Percentiles rank a stretch among this genome's conserved stretches.
These are phyloP conservation scores for Eimeria maxima DNA, from an alignment of 169 alveolate species.

Conservation along the genomic window DNA sequence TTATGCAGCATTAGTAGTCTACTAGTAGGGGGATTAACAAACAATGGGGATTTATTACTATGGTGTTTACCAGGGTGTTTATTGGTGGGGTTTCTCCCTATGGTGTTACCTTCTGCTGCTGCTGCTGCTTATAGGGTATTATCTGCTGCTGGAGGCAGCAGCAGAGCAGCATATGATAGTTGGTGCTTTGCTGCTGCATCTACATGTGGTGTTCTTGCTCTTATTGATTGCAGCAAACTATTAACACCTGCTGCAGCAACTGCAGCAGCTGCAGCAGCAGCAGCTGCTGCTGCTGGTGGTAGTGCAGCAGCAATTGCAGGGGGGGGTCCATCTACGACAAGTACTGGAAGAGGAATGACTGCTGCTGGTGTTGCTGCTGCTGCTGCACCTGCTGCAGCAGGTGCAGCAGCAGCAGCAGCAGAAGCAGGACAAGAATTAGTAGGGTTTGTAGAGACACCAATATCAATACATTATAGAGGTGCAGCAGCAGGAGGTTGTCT, in stretches of 20 bases:
- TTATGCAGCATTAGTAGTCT: slow-evolving; percentile 53
- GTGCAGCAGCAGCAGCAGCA: slow-evolving; percentile 19
- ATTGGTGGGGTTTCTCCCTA: slow-evolving; percentile 55
- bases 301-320: background rate
- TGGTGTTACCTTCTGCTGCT: slow-evolving; percentile 38
- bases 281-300: slow-evolving; percentile 1
- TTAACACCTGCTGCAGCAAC: slow-evolving; percentile 74
- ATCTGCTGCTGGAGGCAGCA: slow-evolving; percentile 68
- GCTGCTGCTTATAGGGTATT: no score
- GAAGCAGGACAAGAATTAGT: background rate
- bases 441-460: slow-evolving; percentile 72
- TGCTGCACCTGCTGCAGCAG: background rate
- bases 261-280: slow-evolving; percentile 36
- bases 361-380: no score
- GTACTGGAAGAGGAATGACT: no score
- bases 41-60: slow-evolving; percentile 63
- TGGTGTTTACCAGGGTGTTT: slow-evolving; percentile 59
- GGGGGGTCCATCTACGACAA: no score
- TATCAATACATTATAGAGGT: slow-evolving; percentile 61
- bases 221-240: slow-evolving; percentile 77
- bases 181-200: slow-evolving; percentile 75
- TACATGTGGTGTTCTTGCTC: slow-evolving; percentile 35
- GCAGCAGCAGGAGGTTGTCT: slow-evolving; percentile 62
- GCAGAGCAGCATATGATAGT: slow-evolving; percentile 68
- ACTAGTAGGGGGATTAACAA: slow-evolving; percentile 66